Base-by-base conservation (phyloP, 2,329 filamentous ascomycete species). In the Hansfordia pulvinata region DNA sequence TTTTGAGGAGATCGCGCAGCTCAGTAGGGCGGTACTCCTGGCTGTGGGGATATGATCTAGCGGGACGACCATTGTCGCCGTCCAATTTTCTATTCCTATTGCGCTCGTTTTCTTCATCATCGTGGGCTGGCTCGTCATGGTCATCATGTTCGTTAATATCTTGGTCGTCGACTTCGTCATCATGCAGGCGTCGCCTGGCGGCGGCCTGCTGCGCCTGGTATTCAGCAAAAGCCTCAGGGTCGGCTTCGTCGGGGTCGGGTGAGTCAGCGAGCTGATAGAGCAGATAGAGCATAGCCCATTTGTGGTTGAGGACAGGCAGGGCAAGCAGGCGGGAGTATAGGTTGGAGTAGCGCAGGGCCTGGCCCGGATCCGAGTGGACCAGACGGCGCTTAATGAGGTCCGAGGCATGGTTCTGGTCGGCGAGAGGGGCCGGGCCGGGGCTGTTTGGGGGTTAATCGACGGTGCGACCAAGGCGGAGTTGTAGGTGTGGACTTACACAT, bases 251-350 rank as follows among this genome's bases (percentile, higher is more conserved):
- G 3, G 67, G 65, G 32, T 71, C 60, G 18, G 66, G 63, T 4
- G 69, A 72, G 44, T 86, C 80, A 34, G 82, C 75, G 25, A 94
- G 68, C 41, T 83, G 76, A 49, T 90, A 80, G 21, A 98, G 69
- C 21, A 98, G 73, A 49, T 92, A 92, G 12, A 98, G 64, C 37
- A 98, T 94, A 3, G 81, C 84, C 85, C 86, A 96, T 66, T 98
- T 98, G 52, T 93, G 81, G 43, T 82, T 80, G 23, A 98, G 65
- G 5, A 96, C 86, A 1, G 86, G 86, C 37, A 94, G 74, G n/a
- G 83, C 81, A 15, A 94, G 63, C 11, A 98, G 68, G 30, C 84
- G 71, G 18, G 83, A 84, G 54, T 94, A 93, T 16, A 98, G 68
- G 45, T 93, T 92, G 14, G 84, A 79, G 53, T 94, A 93, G 34